Evolutionary conservation across 1,284 basidiomycete species (phyloP), one percentile per base, ranked within the genome.

Genomic region (Veloporphyrellus conicus): DNA sequence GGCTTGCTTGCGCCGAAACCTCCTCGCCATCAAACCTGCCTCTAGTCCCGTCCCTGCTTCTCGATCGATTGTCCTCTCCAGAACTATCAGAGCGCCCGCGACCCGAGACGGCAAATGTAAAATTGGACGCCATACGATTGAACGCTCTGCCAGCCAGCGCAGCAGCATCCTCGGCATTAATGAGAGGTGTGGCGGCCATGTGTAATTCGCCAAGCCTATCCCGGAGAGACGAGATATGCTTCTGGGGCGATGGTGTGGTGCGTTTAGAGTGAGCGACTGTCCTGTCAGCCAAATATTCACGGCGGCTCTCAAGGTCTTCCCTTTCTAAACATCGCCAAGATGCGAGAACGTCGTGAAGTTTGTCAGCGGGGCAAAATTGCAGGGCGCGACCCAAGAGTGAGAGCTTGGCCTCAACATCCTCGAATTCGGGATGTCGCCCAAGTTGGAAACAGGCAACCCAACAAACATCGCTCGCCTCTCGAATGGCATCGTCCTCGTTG

Each of bases 361-460:
- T 78, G 41, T 90, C 89, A 0, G 87, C 63, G 1, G 93, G 91
- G 62, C 91, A 94, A n/a, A 95, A 75, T 58, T 92, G 84, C 25
- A 96, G 71, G 4, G 93, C 88, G 48, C 82, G 79, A 4, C 88
- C 90, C n/a, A 96, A 69, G 1, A 95, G 74, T 1, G 68, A 70
- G 54, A 90, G 70, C 58, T 87, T 90, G 57, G 82, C 79, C 12
- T 74, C 68, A 4, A 79, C 68, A 55, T 92, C 84, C 2, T 75
- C 62, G 57, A 86, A 92, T 58, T 88, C 88, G 14, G 79, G 72
- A 56, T 91, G 85, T 44, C 84, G 78, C 14, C 90, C 93, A 3
- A 96, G 78, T 64, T 90, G 86, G 68, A 84, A 91, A 62, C 88
- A 92, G 3, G 84, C 82, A 18, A 87, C 79, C 91, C 91, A 94